A percentile compares a stretch with the other conserved stretches of the same genome.
These are phyloP conservation scores for Hemisphaericaspora xylanilytica DNA, from an alignment of 1,139 yeast species.

Conservation along the genomic window DNA sequence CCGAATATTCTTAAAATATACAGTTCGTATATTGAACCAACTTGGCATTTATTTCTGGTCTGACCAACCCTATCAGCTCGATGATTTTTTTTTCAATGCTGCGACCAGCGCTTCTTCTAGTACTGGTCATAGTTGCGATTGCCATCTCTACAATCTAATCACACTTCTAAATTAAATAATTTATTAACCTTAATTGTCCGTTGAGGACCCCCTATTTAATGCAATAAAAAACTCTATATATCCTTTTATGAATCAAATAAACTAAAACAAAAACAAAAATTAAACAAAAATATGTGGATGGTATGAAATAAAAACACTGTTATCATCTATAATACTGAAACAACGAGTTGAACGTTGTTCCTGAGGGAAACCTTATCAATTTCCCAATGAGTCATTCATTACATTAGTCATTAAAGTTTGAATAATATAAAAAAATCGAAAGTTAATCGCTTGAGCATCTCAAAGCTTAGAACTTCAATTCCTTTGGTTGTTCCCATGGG, in stretches of 20 bases:
- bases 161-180: slow-evolving; percentile 3
- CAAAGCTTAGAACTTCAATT: slow-evolving; percentile 67
- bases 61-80: too few relatives aligned
- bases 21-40: too few relatives aligned
- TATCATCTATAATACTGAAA: slow-evolving; percentile 9
- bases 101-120: too few relatives aligned
- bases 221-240: slow-evolving; percentile 43
- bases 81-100: too few relatives aligned
- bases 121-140: too few relatives aligned
- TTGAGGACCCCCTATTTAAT: slow-evolving; percentile 54
- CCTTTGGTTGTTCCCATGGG: slow-evolving; percentile 98
- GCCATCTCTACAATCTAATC: background rate
- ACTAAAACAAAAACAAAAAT: slow-evolving; percentile 16
- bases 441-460: background rate
- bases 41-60: too few relatives aligned
- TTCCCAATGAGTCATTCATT: slow-evolving; percentile 40
- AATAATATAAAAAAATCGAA: slow-evolving; percentile 1
- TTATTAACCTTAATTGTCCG: slow-evolving; percentile 40
- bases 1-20: too few relatives aligned
- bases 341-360: slow-evolving; percentile 58
- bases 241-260: slow-evolving; percentile 24
- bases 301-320: slow-evolving; percentile 17
- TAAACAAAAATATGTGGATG: slow-evolving; percentile 14
- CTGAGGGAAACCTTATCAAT: slow-evolving; percentile 10
- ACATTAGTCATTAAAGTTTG: slow-evolving; percentile 40